These are phyloP conservation scores for Yamagishiella unicocca DNA, from an alignment of 139 green algal genomes.

Conservation along the genomic window DNA sequence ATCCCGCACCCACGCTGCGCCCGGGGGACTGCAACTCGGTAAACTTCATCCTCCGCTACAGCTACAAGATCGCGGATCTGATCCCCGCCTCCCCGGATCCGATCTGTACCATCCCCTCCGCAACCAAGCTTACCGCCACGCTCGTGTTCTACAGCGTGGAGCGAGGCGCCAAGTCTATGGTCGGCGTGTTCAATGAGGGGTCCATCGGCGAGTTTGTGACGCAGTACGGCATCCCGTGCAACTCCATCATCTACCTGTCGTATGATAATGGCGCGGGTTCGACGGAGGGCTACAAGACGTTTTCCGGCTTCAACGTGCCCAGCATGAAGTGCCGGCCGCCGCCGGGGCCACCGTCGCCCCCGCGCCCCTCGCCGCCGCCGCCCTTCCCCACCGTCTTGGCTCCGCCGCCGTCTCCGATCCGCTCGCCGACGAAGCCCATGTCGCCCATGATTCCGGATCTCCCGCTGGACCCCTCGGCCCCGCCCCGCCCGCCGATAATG, in stretches of 20 bases:
- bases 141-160: constrained; percentile 1
- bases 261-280: not conserved
- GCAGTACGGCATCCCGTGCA: constrained; percentile 25
- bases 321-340: not conserved
- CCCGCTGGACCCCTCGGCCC: not conserved
- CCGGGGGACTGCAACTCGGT: not conserved
- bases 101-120: not conserved
- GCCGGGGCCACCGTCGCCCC: not conserved
- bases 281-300: constrained; percentile 5
- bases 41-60: constrained; percentile 11
- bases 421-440: not conserved
- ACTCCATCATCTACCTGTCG: constrained; percentile 26
- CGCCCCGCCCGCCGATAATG: not conserved
- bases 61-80: constrained; percentile 13
- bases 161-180: constrained; percentile 21
- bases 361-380: not conserved
- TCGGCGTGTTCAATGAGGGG: constrained; percentile 26
- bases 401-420: not conserved
- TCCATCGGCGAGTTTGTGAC: constrained; percentile 1
- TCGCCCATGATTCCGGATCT: not conserved
- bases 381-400: not conserved
- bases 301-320: not conserved
- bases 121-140: not conserved
- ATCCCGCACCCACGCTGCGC: not conserved
- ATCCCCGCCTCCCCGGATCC: not conserved